Percentiles rank a stretch among this genome's conserved stretches.
Evolutionary conservation across 2,329 filamentous ascomycete species (phyloP).

Genomic region (Colletotrichum shisoi): DNA sequence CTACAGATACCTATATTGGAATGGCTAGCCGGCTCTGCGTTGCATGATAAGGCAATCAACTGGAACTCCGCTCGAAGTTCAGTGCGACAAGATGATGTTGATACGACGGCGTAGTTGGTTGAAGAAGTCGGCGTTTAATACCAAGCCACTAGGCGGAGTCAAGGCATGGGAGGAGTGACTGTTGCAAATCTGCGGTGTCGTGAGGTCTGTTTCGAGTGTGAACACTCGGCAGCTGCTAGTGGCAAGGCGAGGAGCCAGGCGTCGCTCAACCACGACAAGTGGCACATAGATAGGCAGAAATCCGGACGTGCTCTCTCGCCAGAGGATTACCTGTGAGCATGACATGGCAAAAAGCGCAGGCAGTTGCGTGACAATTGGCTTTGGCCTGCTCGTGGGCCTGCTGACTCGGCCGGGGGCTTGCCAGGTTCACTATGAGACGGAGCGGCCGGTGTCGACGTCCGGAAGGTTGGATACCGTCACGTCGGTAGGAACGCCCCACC

Average conservation of each 20-base stretch:
- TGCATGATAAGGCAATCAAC: not conserved
- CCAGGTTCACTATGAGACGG: constrained; percentile 18
- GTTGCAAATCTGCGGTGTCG: not conserved
- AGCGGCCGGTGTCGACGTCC: constrained; percentile 6
- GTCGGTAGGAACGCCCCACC: constrained; percentile 7
- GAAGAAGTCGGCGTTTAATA: not conserved
- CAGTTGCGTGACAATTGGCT: not conserved
- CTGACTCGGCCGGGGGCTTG: not conserved
- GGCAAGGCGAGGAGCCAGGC: not conserved
- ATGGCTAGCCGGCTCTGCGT: constrained; percentile 2
- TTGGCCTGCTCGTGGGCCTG: not conserved
- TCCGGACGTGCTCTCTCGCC: not conserved
- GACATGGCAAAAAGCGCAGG: not conserved
- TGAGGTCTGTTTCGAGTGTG: not conserved
- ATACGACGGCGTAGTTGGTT: not conserved
- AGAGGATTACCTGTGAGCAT: not conserved
- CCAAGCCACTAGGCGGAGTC: not conserved
- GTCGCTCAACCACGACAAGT: not conserved
- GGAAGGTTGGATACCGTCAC: constrained; percentile 2
- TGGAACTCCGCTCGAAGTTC: constrained; percentile 4
- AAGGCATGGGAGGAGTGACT: not conserved
- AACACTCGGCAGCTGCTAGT: too few relatives aligned
- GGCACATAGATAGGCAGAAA: not conserved
- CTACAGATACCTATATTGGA: not conserved
- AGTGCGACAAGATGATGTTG: not conserved